Percentiles rank a stretch among this genome's conserved stretches.
Evolutionary conservation across 805 yeast genomes (phyloP).

Genomic region (Sugiyamaella mastotermitis): DNA sequence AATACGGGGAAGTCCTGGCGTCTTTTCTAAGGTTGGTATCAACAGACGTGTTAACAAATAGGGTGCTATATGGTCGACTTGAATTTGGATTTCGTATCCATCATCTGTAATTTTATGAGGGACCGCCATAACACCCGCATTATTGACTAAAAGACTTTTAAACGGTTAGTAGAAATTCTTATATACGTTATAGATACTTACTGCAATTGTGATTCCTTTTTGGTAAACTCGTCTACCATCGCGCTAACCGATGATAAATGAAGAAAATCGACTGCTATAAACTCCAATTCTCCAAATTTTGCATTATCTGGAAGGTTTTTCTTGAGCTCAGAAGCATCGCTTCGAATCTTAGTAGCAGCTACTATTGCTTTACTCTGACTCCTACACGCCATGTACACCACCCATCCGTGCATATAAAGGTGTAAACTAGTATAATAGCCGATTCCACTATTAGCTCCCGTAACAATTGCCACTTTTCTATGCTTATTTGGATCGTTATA

Average conservation of each 20-base stretch:
- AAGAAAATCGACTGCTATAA: conserved; percentile 13
- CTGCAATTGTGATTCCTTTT: conserved; percentile 35
- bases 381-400: conserved; percentile 71
- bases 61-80: conserved; percentile 71
- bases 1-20: conserved; percentile 40
- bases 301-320: conserved; percentile 2
- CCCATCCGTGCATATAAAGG: conserved; percentile 71
- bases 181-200: too few species aligned
- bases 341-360: conserved; percentile 50
- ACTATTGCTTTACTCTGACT: conserved; percentile 47
- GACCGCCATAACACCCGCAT: conserved; percentile 77
- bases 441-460: conserved; percentile 79
- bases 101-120: conserved; percentile 60
- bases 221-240: background rate
- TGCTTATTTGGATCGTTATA: background rate
- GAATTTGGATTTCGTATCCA: conserved; percentile 73
- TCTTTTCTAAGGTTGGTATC: conserved; percentile 44
- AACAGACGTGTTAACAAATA: conserved; percentile 60
- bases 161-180: too few species aligned
- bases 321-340: conserved; percentile 43
- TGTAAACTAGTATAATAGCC: conserved; percentile 75
- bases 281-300: conserved; percentile 12
- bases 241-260: conserved; percentile 11
- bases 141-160: conserved; percentile 61
- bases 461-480: conserved; percentile 52